Conservation (phyloP, 352 stramenopile species). For the Phytophthora melonis region DNA sequence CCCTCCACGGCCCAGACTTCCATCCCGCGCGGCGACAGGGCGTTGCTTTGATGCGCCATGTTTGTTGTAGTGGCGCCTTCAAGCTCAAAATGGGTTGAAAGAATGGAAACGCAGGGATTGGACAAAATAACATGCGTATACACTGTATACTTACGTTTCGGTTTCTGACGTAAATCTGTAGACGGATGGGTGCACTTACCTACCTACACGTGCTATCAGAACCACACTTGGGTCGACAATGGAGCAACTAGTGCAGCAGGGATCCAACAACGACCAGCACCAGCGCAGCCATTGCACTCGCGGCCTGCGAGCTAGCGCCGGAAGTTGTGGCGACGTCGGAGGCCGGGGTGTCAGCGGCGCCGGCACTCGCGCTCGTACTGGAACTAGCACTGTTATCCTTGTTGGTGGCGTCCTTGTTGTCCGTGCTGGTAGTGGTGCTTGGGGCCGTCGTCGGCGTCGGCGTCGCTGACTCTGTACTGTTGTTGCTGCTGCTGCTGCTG, state of each 20-base stretch:
- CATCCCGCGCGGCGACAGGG: neutral
- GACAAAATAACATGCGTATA: neutral
- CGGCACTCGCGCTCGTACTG: neutral
- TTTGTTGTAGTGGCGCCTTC: neutral
- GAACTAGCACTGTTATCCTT: neutral
- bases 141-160: neutral
- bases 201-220: neutral
- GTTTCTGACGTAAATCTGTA: neutral
- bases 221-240: neutral
- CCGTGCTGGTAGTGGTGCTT: too few relatives aligned
- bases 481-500: too few relatives aligned
- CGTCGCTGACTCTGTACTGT: too few relatives aligned
- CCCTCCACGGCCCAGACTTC: conserved; percentile 23
- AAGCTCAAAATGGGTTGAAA: neutral
- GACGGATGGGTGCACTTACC: neutral
- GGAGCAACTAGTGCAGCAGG: conserved; percentile 1
- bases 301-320: neutral
- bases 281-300: neutral
- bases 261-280: conserved; percentile 10
- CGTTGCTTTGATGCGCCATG: neutral
- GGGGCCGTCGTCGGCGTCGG: too few relatives aligned
- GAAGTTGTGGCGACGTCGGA: neutral
- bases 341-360: neutral
- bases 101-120: neutral
- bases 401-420: too few relatives aligned